Base-by-base conservation (phyloP, 2,329 filamentous ascomycete genomes). In the Rhexocercosporidium sp. region DNA sequence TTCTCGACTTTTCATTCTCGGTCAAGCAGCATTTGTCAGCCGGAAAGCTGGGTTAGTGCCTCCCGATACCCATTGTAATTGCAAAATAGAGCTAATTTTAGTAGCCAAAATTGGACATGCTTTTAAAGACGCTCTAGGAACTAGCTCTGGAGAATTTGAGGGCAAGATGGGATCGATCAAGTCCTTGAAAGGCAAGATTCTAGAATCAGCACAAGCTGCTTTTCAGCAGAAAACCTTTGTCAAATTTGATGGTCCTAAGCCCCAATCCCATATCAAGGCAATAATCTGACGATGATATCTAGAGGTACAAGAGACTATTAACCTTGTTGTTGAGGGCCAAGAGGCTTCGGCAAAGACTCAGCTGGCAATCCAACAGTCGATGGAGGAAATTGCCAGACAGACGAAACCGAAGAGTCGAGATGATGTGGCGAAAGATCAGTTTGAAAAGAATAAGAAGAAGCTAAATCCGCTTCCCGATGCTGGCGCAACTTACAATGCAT, bases 231-330 rank as follows among this genome's bases (percentile, higher is more conserved):
- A 59, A n/a, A 59, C 56, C 8, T 59, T 44, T 31, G 39, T 46
- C 34, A 41, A 59, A 29, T 59, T 59, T 46, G 56, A 59, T 27
- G 56, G 56, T 59, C 20, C 22, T 20, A 25, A n/a, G 7, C 9
- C 34, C 1, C 14, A 14, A 22, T 31, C 29, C 7, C 2, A 25
- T 46, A 6, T 44, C 14, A 41, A 29, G 11, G 16, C 20, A 11
- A n/a, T 3, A 27, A 22, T 41, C 34, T 41, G 8, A 56, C 18
- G 27, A 12, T 2, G 11, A 25, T n/a, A 20, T 20, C 2, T 18
- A 59, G 56, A 41, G 56, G 56, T 46, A 3, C 56, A 59, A 20
- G 56, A 59, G 34, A 59, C 56, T 16, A 59, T 59, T 34, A 59
- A 59, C 1, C 14, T 59, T 16, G 39, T 46, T 14, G 34, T 59